phyloP scores from a whole-genome alignment of 2,329 filamentous ascomycete species.

The Colletotrichum sp. region DNA sequence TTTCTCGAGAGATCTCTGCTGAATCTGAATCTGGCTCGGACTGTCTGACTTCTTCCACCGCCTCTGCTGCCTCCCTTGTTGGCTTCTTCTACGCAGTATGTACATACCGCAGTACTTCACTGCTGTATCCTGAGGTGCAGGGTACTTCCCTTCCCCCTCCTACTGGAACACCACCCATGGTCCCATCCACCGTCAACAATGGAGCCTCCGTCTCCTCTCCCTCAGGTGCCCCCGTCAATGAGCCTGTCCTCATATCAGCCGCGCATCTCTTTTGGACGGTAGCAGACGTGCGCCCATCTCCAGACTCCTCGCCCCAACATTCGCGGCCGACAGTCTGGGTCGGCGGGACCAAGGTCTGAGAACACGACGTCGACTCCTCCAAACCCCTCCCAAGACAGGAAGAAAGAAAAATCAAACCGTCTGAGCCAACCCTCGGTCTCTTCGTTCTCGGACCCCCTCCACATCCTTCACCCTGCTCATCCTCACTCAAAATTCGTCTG shows the following conservation, averaged over 20 bases:
- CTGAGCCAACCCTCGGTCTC: constrained; percentile 1
- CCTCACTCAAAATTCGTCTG: constrained; percentile 14
- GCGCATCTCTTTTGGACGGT: background rate
- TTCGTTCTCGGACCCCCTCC: constrained; percentile 10
- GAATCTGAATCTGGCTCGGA: constrained; percentile 13
- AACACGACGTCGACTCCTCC: background rate
- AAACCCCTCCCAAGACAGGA: background rate
- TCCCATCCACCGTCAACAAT: background rate
- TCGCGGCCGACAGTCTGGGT: background rate
- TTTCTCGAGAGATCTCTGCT: constrained; percentile 14
- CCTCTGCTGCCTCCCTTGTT: background rate
- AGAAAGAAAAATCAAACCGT: background rate
- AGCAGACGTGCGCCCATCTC: background rate
- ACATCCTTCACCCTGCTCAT: background rate
- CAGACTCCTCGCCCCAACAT: background rate
- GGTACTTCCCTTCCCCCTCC: background rate
- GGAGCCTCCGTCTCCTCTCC: background rate
- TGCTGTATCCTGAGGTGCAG: background rate
- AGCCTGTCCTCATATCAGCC: background rate
- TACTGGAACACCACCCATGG: background rate
- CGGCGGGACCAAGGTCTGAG: background rate
- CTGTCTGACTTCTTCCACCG: background rate
- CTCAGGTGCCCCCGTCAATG: constrained; percentile 5
- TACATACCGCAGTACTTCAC: too few species aligned
- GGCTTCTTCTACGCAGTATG: background rate